Percentiles rank a stretch among this genome's conserved stretches.
These are phyloP conservation scores for Ustilago bromivora DNA, from an alignment of 1,284 basidiomycete genomes.

Conservation along the genomic window DNA sequence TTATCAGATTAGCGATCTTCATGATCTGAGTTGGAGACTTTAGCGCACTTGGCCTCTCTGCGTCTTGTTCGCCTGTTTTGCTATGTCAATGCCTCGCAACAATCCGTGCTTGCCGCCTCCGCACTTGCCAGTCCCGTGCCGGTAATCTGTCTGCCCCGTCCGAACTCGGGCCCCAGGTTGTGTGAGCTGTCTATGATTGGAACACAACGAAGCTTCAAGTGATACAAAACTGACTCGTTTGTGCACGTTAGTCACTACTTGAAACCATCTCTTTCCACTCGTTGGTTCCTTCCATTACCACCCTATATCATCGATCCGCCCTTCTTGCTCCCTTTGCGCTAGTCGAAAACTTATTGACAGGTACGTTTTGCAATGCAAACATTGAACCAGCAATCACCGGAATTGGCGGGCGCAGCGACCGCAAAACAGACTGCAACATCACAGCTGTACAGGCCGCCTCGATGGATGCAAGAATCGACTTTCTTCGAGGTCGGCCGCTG, in stretches of 20 bases:
- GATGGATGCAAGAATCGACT: too few relatives aligned
- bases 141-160: neutral
- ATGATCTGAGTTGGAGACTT: conserved; percentile 18
- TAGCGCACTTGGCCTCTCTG: conserved; percentile 6
- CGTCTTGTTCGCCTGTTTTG: neutral
- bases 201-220: neutral
- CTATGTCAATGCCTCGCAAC: neutral
- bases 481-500: too few relatives aligned
- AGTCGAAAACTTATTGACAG: neutral
- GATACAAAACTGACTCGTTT: conserved; percentile 2
- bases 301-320: neutral
- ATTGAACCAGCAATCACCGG: too few relatives aligned
- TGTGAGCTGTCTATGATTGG: neutral
- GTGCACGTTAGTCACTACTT: neutral
- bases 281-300: neutral
- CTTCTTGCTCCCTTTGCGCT: neutral
- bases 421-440: too few relatives aligned
- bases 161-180: neutral
- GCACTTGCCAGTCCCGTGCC: neutral
- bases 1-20: conserved; percentile 36
- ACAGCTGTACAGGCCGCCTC: too few relatives aligned
- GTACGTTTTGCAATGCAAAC: neutral
- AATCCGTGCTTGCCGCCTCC: neutral
- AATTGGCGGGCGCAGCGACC: too few relatives aligned
- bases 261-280: neutral